Conservation (phyloP, 176 grass and related monocot genomes). For the Alopecurus myosuroides region DNA sequence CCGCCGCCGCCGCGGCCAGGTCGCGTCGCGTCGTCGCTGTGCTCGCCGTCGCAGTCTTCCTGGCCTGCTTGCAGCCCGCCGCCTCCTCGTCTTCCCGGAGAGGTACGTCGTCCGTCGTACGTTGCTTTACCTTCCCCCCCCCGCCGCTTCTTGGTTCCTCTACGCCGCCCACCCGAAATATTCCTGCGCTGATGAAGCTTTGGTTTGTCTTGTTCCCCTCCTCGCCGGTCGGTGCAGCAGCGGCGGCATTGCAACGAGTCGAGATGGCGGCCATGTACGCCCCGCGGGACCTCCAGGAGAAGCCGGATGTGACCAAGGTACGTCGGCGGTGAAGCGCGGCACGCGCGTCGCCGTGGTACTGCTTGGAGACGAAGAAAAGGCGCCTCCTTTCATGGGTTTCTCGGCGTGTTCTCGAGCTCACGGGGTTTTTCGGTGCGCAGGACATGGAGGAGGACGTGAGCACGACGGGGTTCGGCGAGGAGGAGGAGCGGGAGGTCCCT, state of each 20-base stretch:
- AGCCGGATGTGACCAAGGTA: slow-evolving; percentile 52
- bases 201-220: neutral
- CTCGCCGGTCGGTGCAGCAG: slow-evolving; percentile 1
- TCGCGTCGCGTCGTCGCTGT: slow-evolving; percentile 26
- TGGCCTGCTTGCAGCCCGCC: slow-evolving; percentile 29
- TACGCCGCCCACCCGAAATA: neutral
- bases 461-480: slow-evolving; percentile 40
- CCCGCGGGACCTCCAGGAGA: slow-evolving; percentile 30
- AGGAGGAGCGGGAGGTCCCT: slow-evolving; percentile 71
- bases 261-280: slow-evolving; percentile 32
- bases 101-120: slow-evolving; percentile 15
- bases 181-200: slow-evolving; percentile 1
- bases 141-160: neutral
- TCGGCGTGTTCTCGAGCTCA: neutral
- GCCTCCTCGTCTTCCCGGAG: slow-evolving; percentile 22
- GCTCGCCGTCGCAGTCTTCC: slow-evolving; percentile 35
- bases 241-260: slow-evolving; percentile 28
- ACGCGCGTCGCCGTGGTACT: neutral
- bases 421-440: slow-evolving; percentile 33
- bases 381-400: slow-evolving; percentile 15
- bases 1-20: slow-evolving; percentile 17
- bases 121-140: neutral
- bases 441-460: slow-evolving; percentile 43
- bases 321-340: neutral
- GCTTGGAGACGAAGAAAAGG: neutral